Base-by-base conservation (phyloP, 371 early-diverging fungal species). In the Mycotypha africana region DNA sequence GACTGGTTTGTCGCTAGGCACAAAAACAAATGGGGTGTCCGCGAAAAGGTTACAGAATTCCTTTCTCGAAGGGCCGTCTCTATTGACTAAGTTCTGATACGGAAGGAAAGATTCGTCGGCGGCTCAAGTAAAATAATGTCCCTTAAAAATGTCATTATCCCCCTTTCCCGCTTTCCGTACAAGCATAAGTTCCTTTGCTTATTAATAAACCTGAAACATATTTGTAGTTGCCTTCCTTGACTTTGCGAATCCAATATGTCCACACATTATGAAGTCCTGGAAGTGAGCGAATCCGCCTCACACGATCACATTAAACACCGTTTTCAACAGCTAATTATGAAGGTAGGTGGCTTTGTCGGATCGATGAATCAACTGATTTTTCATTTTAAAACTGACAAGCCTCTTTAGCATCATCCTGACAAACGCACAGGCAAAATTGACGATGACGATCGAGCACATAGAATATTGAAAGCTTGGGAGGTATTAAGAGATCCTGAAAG, bases 1-100 rank as follows among this genome's bases (percentile, higher is more conserved):
- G 67, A 74, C 11, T 90, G 82, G 62, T 87, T 86, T 59, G 65
- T 64, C 16, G 73, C 68, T 48, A 72, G 77, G 50, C 69, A 67
- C 28, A 63, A 49, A 34, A 53, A 64, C 23, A 86, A 86, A 70
- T 72, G 80, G 45, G 86, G 84, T 24, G 78, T 84, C 11, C 51
- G 58, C 21, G 74, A 79, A 45, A 85, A 85, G 60, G 75, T 85
- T 15, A 24, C 55, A 30, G 86, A 84, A 56, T 73, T 86, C 16
- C 58, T 88, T 22, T 60, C 67, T 28, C 71, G 86, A 34, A 86
- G 79, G 54, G 76, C 82, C 11, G 46, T 52, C 35, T 47, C 32
- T 42, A 62, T 47, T 38, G 47, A 32, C n/a, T n/a, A n/a, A n/a
- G n/a, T n/a, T n/a, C n/a, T n/a, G n/a, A n/a, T n/a, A n/a, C n/a